Evolutionary conservation across 495 filamentous ascomycete genomes (phyloP), one percentile per base, ranked within the genome.

Genomic region (Aspergillus asperescens): DNA sequence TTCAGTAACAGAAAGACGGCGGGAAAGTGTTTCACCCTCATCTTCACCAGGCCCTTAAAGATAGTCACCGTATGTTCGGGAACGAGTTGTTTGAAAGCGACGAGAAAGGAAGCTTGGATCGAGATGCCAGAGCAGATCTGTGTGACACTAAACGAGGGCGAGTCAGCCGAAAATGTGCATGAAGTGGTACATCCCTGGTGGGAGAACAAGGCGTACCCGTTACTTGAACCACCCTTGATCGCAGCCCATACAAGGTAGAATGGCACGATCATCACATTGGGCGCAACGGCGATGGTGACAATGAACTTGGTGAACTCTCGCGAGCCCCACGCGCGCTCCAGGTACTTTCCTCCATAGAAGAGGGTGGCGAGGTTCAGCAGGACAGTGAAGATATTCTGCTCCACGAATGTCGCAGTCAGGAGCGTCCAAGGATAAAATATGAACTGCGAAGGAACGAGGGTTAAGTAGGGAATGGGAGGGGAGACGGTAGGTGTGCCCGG

Each of bases 61-160:
- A 98, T 79, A 0, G 90, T 88, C 32, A 98, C 92, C n/a, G 93
- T 97, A 70, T 98, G 93, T 63, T 95, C 90, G 23, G 93, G 93
- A 18, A 97, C 89, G 28, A 98, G 88, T 68, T 98, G 94, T 71
- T 95, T 96, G 73, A 97, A 96, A 48, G 93, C 89, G 61, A 98
- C 90, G 52, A 98, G 85, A 74, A 96, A 97, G 54, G 88, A 90
- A 27, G 87, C 89, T 69, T 96, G 91, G 44, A 96, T 77, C 12
- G 90, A 82, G 54, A 95, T 83, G 37, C 88, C 90, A 54, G 94
- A 94, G 62, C 85, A 88, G 60, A 96, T 88, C 50, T 88, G 82
- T 31, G 82, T 85, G 20, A 61, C 50, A 50, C 61, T 63, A 40
- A 23, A 35, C 86, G 71, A 27, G 86, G 93, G 43, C 56, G 59